These are phyloP conservation scores for Blepharisma japonicum DNA, from an alignment of 73 alveolate genomes.

Conservation along the genomic window DNA sequence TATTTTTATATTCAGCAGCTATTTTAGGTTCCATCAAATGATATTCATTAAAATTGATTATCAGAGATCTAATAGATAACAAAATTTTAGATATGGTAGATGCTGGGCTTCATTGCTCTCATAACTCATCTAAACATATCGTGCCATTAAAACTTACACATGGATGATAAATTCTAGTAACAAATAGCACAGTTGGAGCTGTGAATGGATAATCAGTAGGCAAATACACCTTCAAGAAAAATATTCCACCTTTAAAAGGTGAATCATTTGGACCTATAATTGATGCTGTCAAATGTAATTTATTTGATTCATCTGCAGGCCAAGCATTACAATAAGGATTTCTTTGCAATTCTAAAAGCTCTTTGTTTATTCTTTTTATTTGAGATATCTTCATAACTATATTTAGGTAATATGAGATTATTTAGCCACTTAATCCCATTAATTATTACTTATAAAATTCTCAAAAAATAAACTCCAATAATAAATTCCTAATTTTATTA, in stretches of 20 bases:
- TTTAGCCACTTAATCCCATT: no score
- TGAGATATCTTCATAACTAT: no score
- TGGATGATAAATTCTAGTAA: constrained; percentile 85
- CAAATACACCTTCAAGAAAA: constrained; percentile 74
- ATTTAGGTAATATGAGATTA: no score
- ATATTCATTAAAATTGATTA: constrained; percentile 85
- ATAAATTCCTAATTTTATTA: no score
- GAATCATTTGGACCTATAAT: constrained; percentile 40
- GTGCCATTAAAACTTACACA: constrained; percentile 81
- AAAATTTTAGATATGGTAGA: constrained; percentile 71
- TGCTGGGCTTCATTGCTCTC: constrained; percentile 79
- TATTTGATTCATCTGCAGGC: constrained; percentile 75
- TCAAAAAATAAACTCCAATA: no score
- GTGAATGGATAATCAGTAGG: constrained; percentile 91
- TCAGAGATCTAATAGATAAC: constrained; percentile 69
- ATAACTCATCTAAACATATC: constrained; percentile 80
- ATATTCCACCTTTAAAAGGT: constrained; percentile 85
- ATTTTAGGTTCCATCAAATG: constrained; percentile 61
- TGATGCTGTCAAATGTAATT: constrained; percentile 59
- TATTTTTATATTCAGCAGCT: constrained; percentile 44
- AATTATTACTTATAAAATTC: no score
- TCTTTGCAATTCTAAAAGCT: no score
- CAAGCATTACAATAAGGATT: constrained; percentile 88
- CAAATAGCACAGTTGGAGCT: constrained; percentile 77
- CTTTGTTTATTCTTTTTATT: no score